A percentile compares a stretch with the other conserved stretches of the same genome.
Conservation (phyloP, 441 rosid species). For the Biscutella auriculata region DNA sequence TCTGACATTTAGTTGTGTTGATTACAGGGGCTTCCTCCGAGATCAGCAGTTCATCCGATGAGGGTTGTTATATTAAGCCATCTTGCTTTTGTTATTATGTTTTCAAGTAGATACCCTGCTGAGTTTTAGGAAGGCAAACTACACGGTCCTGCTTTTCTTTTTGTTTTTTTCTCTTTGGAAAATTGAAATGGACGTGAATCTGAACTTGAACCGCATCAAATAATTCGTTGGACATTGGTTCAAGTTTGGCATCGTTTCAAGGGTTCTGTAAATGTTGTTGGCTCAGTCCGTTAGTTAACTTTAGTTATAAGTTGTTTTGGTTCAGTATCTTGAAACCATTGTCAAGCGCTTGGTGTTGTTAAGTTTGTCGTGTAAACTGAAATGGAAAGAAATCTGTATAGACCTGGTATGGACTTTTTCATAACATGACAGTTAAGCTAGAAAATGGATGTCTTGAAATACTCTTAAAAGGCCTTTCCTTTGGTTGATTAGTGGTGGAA, state of each 20-base stretch:
- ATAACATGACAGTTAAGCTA: conserved; percentile 12
- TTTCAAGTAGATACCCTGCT: conserved; percentile 5
- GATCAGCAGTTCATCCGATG: conserved; percentile 99
- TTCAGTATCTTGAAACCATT: background rate
- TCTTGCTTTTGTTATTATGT: conserved; percentile 11
- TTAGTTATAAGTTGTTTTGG: background rate
- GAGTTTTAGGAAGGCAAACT: background rate
- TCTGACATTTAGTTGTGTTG: conserved; percentile 7
- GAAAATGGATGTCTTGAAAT: conserved; percentile 4
- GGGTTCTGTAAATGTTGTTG: background rate
- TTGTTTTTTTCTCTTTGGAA: background rate
- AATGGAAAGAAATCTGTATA: conserved; percentile 6
- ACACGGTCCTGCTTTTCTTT: background rate
- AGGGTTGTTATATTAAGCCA: conserved; percentile 62
- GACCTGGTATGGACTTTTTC: background rate
- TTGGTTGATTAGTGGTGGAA: conserved; percentile 1
- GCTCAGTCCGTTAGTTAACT: background rate
- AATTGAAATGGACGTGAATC: conserved; percentile 5
- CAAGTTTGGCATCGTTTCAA: background rate
- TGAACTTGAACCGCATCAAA: background rate
- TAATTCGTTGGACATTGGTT: background rate
- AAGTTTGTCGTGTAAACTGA: background rate
- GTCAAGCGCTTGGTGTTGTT: conserved; percentile 8
- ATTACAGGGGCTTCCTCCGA: conserved; percentile 90
- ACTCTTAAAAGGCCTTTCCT: background rate